These are phyloP conservation scores for Termitomyces titanicus DNA, from an alignment of 768 basidiomycete genomes.

Conservation along the genomic window DNA sequence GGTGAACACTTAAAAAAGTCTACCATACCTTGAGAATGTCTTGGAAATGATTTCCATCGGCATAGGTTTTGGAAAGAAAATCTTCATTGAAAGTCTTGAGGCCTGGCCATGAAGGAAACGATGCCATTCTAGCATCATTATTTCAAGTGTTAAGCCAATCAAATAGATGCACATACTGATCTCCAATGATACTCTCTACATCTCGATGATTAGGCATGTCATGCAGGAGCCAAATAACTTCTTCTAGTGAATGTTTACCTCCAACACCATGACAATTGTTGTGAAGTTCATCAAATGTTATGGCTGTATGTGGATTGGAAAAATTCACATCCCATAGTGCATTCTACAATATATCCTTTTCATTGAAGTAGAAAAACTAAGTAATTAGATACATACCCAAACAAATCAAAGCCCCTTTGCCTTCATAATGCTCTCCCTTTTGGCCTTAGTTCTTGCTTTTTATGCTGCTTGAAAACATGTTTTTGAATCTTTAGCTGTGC, in stretches of 20 bases:
- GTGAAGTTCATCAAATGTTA: slow-evolving; percentile 39
- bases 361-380: not conserved
- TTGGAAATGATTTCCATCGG: slow-evolving; percentile 27
- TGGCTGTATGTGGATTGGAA: slow-evolving; percentile 30
- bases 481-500: slow-evolving; percentile 14
- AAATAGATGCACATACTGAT: slow-evolving; percentile 19
- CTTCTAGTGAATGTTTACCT: slow-evolving; percentile 27
- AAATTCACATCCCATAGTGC: slow-evolving; percentile 33
- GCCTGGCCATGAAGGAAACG: slow-evolving; percentile 26
- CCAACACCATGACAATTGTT: slow-evolving; percentile 27
- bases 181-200: slow-evolving; percentile 16
- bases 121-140: slow-evolving; percentile 11
- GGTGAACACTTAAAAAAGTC: not conserved
- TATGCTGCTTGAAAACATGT: slow-evolving; percentile 10
- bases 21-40: slow-evolving; percentile 28
- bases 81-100: slow-evolving; percentile 26
- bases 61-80: slow-evolving; percentile 20
- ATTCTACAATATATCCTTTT: slow-evolving; percentile 28
- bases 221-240: slow-evolving; percentile 20
- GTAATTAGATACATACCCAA: slow-evolving; percentile 13
- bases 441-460: not conserved
- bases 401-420: slow-evolving; percentile 18
- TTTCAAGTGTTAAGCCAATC: not conserved
- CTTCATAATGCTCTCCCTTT: slow-evolving; percentile 19
- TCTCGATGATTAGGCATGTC: slow-evolving; percentile 8